Base-by-base conservation (phyloP, 2,329 filamentous ascomycete species). In the Verticillium nonalfalfae region DNA sequence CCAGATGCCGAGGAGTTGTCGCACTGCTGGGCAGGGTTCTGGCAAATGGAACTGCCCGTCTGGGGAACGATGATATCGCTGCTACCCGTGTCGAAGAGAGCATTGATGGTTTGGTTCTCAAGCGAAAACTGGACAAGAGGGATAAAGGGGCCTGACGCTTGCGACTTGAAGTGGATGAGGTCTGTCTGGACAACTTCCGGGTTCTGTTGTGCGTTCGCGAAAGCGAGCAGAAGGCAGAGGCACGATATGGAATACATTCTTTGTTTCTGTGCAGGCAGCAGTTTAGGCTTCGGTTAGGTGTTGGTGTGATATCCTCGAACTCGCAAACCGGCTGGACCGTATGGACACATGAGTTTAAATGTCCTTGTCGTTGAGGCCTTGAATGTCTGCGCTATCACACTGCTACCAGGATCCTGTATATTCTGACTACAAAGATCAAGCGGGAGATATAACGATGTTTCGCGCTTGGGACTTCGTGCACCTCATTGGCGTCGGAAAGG, bases 31-130 rank as follows among this genome's bases (percentile, higher is more conserved):
- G 45, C 14, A 1, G 56, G 56, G 15, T 58, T 50, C n/a, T 58
- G 36, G 45, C 60, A 61, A 10, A 61, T 26, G 2, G 56, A n/a
- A 33, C 60, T 61, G 35, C 52, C 34, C 40, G 34, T 45, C 21
- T 61, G 60, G 2, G 60, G 56, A 7, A 61, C 60, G 40, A 56
- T 54, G 15, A 58, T 34, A 50, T 61, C 56, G n/a, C 60, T 61
- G 35, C 60, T 61, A 18, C 60, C 60, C 2, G 60, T 61, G 35
- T 61, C 60, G 56, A 61, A 55, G 45, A 61, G 58, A 14, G 33
- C 60, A 4, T 45, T 56, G 21, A 61, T 50, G n/a, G 38, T 31
- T 18, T 61, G 60, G 11, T 52, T 52, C 10, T 52, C 45, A 18
- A 52, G 45, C 9, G 45, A 21, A 50, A 52, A 52, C 18, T 26